Conservation (phyloP, 78 protist species). For the Anaeramoeba flamelloides region DNA sequence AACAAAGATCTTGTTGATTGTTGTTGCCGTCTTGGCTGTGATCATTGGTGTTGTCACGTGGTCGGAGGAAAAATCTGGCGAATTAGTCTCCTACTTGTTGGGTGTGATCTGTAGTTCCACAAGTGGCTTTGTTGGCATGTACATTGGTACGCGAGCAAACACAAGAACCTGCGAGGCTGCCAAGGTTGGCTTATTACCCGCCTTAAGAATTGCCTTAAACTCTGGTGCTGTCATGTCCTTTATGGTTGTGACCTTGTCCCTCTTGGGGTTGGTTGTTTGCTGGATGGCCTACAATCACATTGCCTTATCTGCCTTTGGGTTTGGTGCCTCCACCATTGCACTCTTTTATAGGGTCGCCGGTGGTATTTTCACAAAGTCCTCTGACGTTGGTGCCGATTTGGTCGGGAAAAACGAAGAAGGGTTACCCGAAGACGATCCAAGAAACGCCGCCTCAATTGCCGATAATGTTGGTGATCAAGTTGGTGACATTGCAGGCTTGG, state of each 20-base stretch:
- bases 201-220: constrained; percentile 36
- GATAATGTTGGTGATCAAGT: constrained; percentile 65
- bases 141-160: constrained; percentile 35
- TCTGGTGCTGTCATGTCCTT: constrained; percentile 49
- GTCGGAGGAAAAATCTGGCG: too few species aligned
- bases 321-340: constrained; percentile 53
- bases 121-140: constrained; percentile 38
- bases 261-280: neutral
- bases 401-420: constrained; percentile 40
- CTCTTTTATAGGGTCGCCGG: constrained; percentile 58
- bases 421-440: constrained; percentile 46
- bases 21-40: constrained; percentile 19
- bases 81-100: constrained; percentile 20
- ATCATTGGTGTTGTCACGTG: neutral
- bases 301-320: constrained; percentile 44
- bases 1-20: constrained; percentile 8
- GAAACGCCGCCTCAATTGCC: constrained; percentile 52
- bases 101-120: constrained; percentile 35
- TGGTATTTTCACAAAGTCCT: constrained; percentile 47
- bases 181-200: neutral
- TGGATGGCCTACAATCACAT: constrained; percentile 9
- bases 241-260: constrained; percentile 13
- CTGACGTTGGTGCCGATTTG: constrained; percentile 56
- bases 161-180: constrained; percentile 25
- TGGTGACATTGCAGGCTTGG: constrained; percentile 65